Conservation (phyloP, 2,329 filamentous ascomycete species). For the Trichoderma pleuroti region DNA sequence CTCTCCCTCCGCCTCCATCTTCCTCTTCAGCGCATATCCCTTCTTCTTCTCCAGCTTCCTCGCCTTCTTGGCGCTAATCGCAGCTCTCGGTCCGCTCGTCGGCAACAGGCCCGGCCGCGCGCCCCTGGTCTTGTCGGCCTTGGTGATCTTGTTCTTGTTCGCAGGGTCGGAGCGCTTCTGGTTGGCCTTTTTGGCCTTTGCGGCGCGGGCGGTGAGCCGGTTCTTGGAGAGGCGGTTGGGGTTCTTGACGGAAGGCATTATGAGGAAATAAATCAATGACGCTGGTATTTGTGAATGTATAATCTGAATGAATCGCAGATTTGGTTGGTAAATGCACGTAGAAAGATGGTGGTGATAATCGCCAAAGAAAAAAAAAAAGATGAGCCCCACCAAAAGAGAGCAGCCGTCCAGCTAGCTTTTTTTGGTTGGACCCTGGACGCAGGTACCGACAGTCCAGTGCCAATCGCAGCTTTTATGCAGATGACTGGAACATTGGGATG, state of each 20-base stretch:
- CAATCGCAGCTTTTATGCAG: background rate
- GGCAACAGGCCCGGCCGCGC: conserved; percentile 52
- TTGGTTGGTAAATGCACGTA: background rate
- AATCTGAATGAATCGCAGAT: background rate
- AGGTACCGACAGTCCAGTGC: background rate
- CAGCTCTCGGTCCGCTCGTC: conserved; percentile 51
- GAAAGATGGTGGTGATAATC: background rate
- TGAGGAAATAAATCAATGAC: background rate
- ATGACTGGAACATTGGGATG: background rate
- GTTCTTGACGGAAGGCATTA: conserved; percentile 56
- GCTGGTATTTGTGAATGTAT: background rate
- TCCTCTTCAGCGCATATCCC: conserved; percentile 50
- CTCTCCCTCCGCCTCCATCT: conserved; percentile 48
- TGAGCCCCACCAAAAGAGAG: conserved; percentile 4
- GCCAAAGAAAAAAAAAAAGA: conserved; percentile 13
- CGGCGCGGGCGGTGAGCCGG: conserved; percentile 45
- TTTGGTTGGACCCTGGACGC: conserved; percentile 3
- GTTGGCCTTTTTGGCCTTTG: conserved; percentile 42
- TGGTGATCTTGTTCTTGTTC: conserved; percentile 39
- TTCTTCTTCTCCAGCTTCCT: conserved; percentile 55
- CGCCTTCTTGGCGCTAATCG: conserved; percentile 53
- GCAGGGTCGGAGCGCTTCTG: conserved; percentile 41
- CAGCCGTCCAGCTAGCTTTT: background rate
- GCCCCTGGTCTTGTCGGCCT: conserved; percentile 45
- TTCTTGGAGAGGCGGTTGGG: conserved; percentile 56